Evolutionary conservation across 2,329 filamentous ascomycete genomes (phyloP).

Genomic region (Exophiala phaeomuriformis): DNA sequence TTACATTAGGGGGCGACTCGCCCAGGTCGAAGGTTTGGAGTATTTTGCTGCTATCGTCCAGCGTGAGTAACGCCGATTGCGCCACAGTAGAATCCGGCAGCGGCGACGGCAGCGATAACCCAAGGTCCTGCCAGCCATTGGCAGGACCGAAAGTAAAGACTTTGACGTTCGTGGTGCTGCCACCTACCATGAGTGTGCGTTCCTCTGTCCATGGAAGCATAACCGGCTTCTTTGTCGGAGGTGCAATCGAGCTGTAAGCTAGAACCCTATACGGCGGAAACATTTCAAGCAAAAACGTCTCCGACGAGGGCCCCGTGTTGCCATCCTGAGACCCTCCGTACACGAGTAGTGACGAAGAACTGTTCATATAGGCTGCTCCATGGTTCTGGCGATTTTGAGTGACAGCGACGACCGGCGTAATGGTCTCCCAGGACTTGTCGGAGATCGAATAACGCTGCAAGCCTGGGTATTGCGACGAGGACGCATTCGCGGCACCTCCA

Average conservation of each 20-base stretch:
- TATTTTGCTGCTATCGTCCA: conserved; percentile 68
- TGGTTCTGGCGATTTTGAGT: conserved; percentile 67
- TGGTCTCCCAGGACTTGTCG: conserved; percentile 51
- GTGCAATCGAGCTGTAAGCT: conserved; percentile 53
- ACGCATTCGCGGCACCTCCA: conserved; percentile 57
- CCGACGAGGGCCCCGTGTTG: conserved; percentile 51
- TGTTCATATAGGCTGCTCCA: conserved; percentile 65
- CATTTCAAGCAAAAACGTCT: conserved; percentile 68
- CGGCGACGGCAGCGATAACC: conserved; percentile 55
- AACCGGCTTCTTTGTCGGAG: conserved; percentile 60
- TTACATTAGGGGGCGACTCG: conserved; percentile 66
- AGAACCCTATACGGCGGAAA: conserved; percentile 57
- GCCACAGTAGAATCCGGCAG: conserved; percentile 54
- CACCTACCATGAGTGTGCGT: conserved; percentile 68
- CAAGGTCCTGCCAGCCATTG: conserved; percentile 60
- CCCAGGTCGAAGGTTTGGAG: conserved; percentile 72
- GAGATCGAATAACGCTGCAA: conserved; percentile 62
- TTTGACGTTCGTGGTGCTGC: conserved; percentile 55
- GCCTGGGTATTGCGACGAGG: conserved; percentile 57
- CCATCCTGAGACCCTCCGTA: conserved; percentile 69
- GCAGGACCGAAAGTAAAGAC: conserved; percentile 65
- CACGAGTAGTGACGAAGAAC: conserved; percentile 64
- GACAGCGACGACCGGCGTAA: conserved; percentile 45
- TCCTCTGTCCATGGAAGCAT: conserved; percentile 66
- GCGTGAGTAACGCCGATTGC: conserved; percentile 59